Base-by-base conservation (phyloP, 2,329 filamentous ascomycete species). In the Colletotrichum sp. region DNA sequence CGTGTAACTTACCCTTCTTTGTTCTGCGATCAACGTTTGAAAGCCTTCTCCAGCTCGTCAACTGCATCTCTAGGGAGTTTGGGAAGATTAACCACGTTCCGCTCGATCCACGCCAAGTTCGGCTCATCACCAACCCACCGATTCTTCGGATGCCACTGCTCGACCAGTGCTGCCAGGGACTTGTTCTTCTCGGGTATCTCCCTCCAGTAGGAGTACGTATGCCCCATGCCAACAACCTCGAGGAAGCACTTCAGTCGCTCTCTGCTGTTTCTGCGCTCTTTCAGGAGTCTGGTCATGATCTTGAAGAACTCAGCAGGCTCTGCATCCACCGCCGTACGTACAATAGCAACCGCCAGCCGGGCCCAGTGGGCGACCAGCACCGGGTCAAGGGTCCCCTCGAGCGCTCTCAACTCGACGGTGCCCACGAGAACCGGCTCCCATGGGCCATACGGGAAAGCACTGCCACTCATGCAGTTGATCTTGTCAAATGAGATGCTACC, bases 361-460 rank as follows among this genome's bases (percentile, higher is more conserved):
- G 27, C 57, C 73, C 73, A 72, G n/a, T 64, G 34, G 5, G 32
- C 39, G 6, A 73, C 19, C 19, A 76, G 27, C 32, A 67, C 73
- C 9, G 64, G 69, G 9, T 76, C 69, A 3, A 76, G 64, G 16
- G 73, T 73, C 7, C 73, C 73, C 55, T 73, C 69, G 27, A 72
- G 63, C 16, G 25, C 19, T 11, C 73, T 52, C 25, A 76, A 76
- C 69, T 72, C 64, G n/a, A 76, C 22, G 8, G 69, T 76, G 16
- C 73, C 73, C n/a, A 12, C 8, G 13, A 25, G 44, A 5, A 29
- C 29, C 13, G 30, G n/a, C 13, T 16, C 22, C 22, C 34, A 16
- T 29, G 65, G 8, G 12, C 4, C 39, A 13, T 52, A 52, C 5
- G 25, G 15, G 1, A 12, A 5, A n/a, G 36, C 13, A 66, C n/a